These are phyloP conservation scores for Physcia stellaris DNA, from an alignment of 495 filamentous ascomycete species.

Conservation along the genomic window DNA sequence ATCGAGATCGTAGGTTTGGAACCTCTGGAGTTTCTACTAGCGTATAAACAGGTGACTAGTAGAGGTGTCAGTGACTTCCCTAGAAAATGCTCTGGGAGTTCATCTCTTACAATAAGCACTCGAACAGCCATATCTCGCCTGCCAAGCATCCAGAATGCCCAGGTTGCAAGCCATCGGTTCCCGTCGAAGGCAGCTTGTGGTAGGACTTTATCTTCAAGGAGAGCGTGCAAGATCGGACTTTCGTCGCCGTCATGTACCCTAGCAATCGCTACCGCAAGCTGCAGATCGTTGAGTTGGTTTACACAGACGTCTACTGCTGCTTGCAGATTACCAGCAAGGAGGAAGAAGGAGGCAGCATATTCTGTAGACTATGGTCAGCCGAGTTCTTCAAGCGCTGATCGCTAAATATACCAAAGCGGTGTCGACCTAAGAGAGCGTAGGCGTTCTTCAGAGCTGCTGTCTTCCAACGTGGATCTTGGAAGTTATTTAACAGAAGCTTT, in stretches of 20 bases:
- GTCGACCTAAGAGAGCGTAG: slow-evolving; percentile 87
- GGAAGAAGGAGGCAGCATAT: slow-evolving; percentile 93
- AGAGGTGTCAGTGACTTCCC: background rate
- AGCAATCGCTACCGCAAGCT: slow-evolving; percentile 82
- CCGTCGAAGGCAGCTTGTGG: slow-evolving; percentile 64
- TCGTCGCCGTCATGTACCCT: slow-evolving; percentile 82
- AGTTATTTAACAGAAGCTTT: slow-evolving; percentile 71
- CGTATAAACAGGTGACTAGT: slow-evolving; percentile 60
- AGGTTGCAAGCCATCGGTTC: slow-evolving; percentile 88
- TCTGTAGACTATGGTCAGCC: slow-evolving; percentile 34
- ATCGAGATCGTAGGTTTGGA: slow-evolving; percentile 50
- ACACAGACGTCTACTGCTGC: slow-evolving; percentile 78
- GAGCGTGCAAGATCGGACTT: slow-evolving; percentile 54
- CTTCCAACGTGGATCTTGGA: slow-evolving; percentile 72
- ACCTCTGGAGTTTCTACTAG: slow-evolving; percentile 43
- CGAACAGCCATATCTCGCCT: slow-evolving; percentile 74
- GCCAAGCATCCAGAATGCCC: slow-evolving; percentile 91
- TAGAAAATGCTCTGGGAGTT: slow-evolving; percentile 5
- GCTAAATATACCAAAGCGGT: slow-evolving; percentile 80
- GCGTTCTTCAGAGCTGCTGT: slow-evolving; percentile 92
- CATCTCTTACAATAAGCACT: slow-evolving; percentile 54
- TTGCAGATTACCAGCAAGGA: slow-evolving; percentile 71
- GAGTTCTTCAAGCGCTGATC: too few relatives aligned
- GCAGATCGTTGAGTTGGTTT: slow-evolving; percentile 72
- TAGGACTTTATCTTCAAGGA: slow-evolving; percentile 71